A percentile compares a stretch with the other conserved stretches of the same genome.
Evolutionary conservation across 2,329 filamentous ascomycete species (phyloP).

Genomic region (Zasmidium cellare): DNA sequence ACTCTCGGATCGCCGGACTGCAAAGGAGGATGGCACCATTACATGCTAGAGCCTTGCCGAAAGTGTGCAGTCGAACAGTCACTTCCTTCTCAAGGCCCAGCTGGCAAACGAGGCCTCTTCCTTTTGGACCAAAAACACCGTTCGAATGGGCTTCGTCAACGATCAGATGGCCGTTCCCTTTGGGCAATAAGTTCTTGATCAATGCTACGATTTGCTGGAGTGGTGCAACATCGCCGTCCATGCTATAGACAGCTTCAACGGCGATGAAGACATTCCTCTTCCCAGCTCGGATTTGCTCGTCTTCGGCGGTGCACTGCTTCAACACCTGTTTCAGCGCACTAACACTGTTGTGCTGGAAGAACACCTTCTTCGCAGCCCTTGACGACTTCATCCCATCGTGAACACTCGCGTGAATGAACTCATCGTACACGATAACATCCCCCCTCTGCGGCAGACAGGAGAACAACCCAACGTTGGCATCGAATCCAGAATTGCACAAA

Average conservation of each 20-base stretch:
- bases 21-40: conserved; percentile 68
- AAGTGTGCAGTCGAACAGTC: conserved; percentile 63
- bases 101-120: conserved; percentile 59
- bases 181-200: conserved; percentile 57
- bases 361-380: conserved; percentile 49
- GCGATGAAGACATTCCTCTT: conserved; percentile 63
- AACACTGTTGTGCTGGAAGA: conserved; percentile 62
- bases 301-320: conserved; percentile 29
- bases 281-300: conserved; percentile 38
- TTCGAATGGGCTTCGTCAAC: conserved; percentile 70
- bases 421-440: conserved; percentile 67
- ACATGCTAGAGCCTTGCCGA: conserved; percentile 67
- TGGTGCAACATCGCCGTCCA: conserved; percentile 76
- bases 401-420: conserved; percentile 73
- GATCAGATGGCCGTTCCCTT: conserved; percentile 61
- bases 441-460: conserved; percentile 48
- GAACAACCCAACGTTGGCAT: conserved; percentile 52
- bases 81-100: conserved; percentile 57
- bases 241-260: conserved; percentile 73
- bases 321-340: conserved; percentile 34
- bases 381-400: conserved; percentile 74
- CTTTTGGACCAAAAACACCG: conserved; percentile 58
- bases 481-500: conserved; percentile 59
- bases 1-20: conserved; percentile 58
- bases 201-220: conserved; percentile 60